A percentile compares a stretch with the other conserved stretches of the same genome.
Conservation (phyloP, 2,329 filamentous ascomycete species). For the Colletotrichum sp. region DNA sequence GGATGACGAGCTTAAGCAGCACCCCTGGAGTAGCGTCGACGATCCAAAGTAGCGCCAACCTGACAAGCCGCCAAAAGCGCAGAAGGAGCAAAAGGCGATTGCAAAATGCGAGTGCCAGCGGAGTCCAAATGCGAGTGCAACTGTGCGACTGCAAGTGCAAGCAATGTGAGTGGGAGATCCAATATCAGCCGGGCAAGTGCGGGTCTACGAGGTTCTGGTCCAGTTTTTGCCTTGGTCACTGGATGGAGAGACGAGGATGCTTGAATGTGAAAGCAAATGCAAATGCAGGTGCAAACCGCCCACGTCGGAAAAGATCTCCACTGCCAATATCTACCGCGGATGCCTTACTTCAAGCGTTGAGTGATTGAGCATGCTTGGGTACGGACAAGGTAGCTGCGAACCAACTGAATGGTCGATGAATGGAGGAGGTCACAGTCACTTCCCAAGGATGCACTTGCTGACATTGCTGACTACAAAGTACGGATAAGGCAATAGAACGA, state of each 20-base stretch:
- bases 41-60: not conserved
- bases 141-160: not conserved
- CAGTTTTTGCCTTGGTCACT: not conserved
- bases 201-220: not conserved
- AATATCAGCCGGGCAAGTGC: not conserved
- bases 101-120: not conserved
- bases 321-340: not conserved
- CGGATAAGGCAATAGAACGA: not conserved
- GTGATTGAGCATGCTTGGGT: not conserved
- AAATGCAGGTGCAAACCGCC: not conserved
- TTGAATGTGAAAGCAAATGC: not conserved
- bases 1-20: constrained; percentile 2
- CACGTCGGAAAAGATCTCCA: not conserved
- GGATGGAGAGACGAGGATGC: not conserved
- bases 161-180: not conserved
- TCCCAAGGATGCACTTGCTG: not conserved
- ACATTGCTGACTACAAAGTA: not conserved
- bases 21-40: constrained; percentile 7
- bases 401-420: not conserved
- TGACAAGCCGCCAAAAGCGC: constrained; percentile 14
- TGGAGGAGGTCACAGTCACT: not conserved
- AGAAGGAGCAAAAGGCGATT: not conserved
- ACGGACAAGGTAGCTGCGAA: not conserved
- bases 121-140: not conserved
- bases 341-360: not conserved